phyloP scores from a whole-genome alignment of 2,329 filamentous ascomycete species.

The Alternaria rosae region DNA sequence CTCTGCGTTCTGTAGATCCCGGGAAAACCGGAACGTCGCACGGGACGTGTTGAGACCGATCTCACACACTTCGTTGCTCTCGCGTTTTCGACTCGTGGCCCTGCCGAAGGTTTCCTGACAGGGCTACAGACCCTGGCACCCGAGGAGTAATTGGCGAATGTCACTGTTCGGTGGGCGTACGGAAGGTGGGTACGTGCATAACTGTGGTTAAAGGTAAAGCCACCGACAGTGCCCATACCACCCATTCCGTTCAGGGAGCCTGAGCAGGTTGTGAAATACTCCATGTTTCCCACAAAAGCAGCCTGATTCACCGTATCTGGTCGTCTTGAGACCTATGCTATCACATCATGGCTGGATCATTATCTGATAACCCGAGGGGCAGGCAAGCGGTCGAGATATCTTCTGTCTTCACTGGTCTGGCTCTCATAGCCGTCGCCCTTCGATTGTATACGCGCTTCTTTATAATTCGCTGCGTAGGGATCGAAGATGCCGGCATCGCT shows the following conservation, averaged over 20 bases:
- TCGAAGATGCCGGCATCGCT: constrained; percentile 40
- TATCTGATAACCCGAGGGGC: constrained; percentile 32
- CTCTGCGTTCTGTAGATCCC: constrained; percentile 5
- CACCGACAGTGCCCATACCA: constrained; percentile 6
- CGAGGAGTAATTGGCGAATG: constrained; percentile 7
- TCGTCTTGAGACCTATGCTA: constrained; percentile 3
- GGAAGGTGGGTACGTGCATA: constrained; percentile 13
- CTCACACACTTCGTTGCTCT: constrained; percentile 2
- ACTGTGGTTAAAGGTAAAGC: background rate
- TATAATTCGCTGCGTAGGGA: constrained; percentile 34
- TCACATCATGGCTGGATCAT: constrained; percentile 10
- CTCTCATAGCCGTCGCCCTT: constrained; percentile 29
- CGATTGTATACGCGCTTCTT: constrained; percentile 43
- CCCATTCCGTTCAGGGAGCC: constrained; percentile 2
- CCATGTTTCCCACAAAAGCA: constrained; percentile 5
- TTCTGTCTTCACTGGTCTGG: constrained; percentile 37
- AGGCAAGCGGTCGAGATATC: constrained; percentile 31
- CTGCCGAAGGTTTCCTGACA: constrained; percentile 11
- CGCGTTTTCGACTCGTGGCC: constrained; percentile 8
- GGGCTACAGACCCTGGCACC: background rate
- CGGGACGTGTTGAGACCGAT: constrained; percentile 7
- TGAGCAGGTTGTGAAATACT: constrained; percentile 9
- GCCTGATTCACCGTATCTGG: background rate
- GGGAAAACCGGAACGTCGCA: constrained; percentile 3
- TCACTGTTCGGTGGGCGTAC: constrained; percentile 4